phyloP scores from a whole-genome alignment of 2,329 filamentous ascomycete species.

The Samsoniella hepiali region DNA sequence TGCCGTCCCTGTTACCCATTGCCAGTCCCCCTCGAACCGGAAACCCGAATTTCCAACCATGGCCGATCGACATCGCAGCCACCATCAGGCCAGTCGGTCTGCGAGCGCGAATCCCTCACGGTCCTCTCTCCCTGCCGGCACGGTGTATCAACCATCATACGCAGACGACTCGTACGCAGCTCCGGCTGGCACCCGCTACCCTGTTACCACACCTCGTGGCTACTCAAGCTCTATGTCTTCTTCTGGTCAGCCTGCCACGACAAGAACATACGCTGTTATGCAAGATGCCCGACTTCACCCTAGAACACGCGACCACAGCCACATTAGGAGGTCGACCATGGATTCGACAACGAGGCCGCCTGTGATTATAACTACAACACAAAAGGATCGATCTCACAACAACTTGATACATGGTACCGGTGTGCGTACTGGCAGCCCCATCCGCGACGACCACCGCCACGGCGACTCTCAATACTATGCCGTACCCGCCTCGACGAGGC shows the following conservation, averaged over 20 bases:
- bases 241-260: slow-evolving; percentile 40
- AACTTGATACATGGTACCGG: slow-evolving; percentile 39
- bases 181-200: slow-evolving; percentile 39
- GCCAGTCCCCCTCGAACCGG: neutral
- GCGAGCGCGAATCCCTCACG: slow-evolving; percentile 48
- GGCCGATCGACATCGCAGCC: slow-evolving; percentile 46
- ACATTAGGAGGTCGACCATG: slow-evolving; percentile 49
- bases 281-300: slow-evolving; percentile 48
- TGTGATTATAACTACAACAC: slow-evolving; percentile 55
- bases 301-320: slow-evolving; percentile 47
- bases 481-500: slow-evolving; percentile 33
- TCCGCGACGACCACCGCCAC: slow-evolving; percentile 48
- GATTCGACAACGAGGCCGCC: slow-evolving; percentile 50
- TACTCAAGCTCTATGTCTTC: slow-evolving; percentile 35
- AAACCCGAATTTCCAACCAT: slow-evolving; percentile 29
- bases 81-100: slow-evolving; percentile 42
- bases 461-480: slow-evolving; percentile 38
- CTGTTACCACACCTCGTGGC: slow-evolving; percentile 31
- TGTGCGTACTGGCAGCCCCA: slow-evolving; percentile 42
- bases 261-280: slow-evolving; percentile 55
- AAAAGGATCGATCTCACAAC: slow-evolving; percentile 40
- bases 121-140: slow-evolving; percentile 50
- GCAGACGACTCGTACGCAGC: slow-evolving; percentile 53
- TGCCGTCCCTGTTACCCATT: too few species aligned
- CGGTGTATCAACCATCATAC: slow-evolving; percentile 49